Base-by-base conservation (phyloP, 495 filamentous ascomycete species). In the Penicillium paxilli region DNA sequence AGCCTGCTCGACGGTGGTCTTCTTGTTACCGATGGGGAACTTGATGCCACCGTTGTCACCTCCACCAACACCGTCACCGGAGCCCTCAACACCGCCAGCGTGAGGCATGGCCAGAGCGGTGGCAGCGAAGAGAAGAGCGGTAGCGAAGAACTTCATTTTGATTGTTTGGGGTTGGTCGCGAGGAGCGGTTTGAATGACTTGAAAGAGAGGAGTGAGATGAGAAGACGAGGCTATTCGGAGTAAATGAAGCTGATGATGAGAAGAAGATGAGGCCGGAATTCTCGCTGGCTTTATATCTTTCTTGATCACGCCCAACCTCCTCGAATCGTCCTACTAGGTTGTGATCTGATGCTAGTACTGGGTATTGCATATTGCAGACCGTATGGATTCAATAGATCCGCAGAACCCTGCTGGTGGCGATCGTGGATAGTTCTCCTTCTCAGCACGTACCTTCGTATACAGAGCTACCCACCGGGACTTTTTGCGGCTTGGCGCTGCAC, bases 61-160 rank as follows among this genome's bases (percentile, higher is more conserved):
- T 16, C 19, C 28, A 16, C 28, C 26, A 41, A 25, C 20, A 20
- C 37, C 32, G 32, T 47, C 47, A 25, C 25, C 26, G 44, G 56
- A 46, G 26, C 52, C 57, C 35, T 38, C 35, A 19, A n/a, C 35
- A 38, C 35, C 35, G n/a, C 50, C 21, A 35, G 47, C 30, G 44
- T 52, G 47, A 35, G 65, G 52, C 22, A 71, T 44, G 40, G 64
- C 68, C 58, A 64, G 49, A 25, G 60, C 67, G 38, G 68, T 58
- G 41, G 67, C 62, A 53, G 70, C 66, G 59, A 72, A 52, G 52
- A 65, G 44, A 44, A 67, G 32, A 40, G 67, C 53, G 38, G 66
- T 47, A 23, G 62, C 38, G 60, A 65, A 59, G 65, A 71, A 70
- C 63, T 74, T 64, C 71, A 71, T 73, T 63, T 58, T 73, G 64